A percentile compares a stretch with the other conserved stretches of the same genome.
Evolutionary conservation across 257 asterid species (phyloP).

Genomic region (Forsythia viridissima): DNA sequence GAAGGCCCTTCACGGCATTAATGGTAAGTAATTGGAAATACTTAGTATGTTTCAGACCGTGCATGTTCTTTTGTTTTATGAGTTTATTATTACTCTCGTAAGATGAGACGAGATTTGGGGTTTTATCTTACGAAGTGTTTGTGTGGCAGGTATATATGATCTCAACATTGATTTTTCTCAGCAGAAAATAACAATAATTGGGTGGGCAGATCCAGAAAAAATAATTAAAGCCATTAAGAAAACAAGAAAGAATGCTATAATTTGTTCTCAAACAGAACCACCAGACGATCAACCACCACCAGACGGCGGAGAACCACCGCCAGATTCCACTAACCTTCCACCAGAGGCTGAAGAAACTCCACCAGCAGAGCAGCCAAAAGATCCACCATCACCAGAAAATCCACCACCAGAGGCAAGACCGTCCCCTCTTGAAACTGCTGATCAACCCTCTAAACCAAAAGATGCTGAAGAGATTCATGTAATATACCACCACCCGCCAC

Average conservation of each 20-base stretch:
- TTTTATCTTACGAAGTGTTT: not conserved
- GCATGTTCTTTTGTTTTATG: not conserved
- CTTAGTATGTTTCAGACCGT: not conserved
- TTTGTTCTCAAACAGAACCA: conserved; percentile 65
- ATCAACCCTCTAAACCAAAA: conserved; percentile 40
- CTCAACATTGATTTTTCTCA: conserved; percentile 70
- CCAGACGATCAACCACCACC: conserved; percentile 41
- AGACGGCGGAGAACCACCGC: conserved; percentile 39
- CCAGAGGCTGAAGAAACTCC: conserved; percentile 31
- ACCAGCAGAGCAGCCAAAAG: conserved; percentile 39
- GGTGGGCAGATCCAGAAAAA: conserved; percentile 76
- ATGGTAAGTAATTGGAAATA: conserved; percentile 42
- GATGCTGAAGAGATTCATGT: conserved; percentile 73
- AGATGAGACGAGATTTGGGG: not conserved
- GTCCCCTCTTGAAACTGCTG: conserved; percentile 30
- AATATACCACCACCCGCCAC: conserved; percentile 57
- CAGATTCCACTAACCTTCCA: conserved; percentile 34
- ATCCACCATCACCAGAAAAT: conserved; percentile 38
- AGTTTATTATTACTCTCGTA: not conserved
- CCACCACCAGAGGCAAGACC: conserved; percentile 41
- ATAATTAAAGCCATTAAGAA: conserved; percentile 78
- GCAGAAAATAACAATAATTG: conserved; percentile 72
- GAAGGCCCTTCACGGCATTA: conserved; percentile 68
- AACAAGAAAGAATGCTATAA: conserved; percentile 68
- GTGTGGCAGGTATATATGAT: conserved; percentile 60